These are phyloP conservation scores for Amoebophrya sp. DNA, from an alignment of 169 alveolate species.

Conservation along the genomic window DNA sequence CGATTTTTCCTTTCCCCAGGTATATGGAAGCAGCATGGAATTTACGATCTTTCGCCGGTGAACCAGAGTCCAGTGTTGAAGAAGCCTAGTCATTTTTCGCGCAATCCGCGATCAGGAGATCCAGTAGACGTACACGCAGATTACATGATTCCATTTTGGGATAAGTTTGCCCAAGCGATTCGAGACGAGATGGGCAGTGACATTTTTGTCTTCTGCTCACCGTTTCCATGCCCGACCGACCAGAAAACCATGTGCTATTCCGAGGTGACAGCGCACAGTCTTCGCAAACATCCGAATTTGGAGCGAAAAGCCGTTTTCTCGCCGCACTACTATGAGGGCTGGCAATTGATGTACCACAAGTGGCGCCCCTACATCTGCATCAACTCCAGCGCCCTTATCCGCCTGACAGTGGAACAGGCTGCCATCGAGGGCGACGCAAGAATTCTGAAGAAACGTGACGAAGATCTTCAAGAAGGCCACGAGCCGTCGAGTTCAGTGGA, in stretches of 20 bases:
- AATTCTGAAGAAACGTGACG: too few relatives aligned
- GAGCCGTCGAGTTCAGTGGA: too few relatives aligned
- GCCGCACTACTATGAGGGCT: not conserved
- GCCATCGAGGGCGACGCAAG: too few relatives aligned
- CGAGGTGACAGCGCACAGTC: too few relatives aligned
- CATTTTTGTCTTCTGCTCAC: not conserved
- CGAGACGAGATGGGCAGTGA: not conserved
- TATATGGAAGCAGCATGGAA: conserved; percentile 1
- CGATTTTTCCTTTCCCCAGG: too few relatives aligned
- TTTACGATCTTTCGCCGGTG: not conserved
- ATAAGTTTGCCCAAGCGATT: not conserved
- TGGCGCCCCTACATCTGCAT: not conserved
- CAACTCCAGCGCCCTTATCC: too few relatives aligned
- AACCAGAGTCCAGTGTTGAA: not conserved
- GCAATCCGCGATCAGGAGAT: not conserved
- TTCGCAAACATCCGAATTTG: not conserved
- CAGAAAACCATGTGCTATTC: too few relatives aligned
- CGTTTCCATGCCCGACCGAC: not conserved
- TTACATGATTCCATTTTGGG: not conserved
- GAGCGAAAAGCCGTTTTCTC: not conserved
- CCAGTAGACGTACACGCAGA: not conserved
- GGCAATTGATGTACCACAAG: not conserved
- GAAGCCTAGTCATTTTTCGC: not conserved
- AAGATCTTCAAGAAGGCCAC: too few relatives aligned
- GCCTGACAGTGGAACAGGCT: too few relatives aligned